These are phyloP conservation scores for Marasmius fiardii DNA, from an alignment of 1,284 basidiomycete genomes.

Conservation along the genomic window DNA sequence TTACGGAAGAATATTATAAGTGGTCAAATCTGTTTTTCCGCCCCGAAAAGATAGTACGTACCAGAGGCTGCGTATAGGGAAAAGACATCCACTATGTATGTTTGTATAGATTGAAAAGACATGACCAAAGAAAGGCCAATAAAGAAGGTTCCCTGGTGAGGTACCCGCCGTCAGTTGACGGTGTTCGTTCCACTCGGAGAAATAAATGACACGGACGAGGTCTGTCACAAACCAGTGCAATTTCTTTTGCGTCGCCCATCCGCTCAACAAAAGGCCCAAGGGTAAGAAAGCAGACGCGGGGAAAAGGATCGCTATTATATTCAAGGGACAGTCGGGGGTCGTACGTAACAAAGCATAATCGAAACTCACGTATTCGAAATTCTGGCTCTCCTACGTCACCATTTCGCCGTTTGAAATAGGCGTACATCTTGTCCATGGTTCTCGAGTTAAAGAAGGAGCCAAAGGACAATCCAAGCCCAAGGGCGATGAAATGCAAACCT, in stretches of 20 bases:
- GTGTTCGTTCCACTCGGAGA: not conserved
- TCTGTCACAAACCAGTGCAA: slow-evolving; percentile 68
- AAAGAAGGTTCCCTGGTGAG: slow-evolving; percentile 48
- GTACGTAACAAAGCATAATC: not conserved
- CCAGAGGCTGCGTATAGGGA: slow-evolving; percentile 63
- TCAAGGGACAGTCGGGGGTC: too few relatives aligned
- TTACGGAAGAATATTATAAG: too few relatives aligned
- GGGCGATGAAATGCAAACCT: slow-evolving; percentile 61
- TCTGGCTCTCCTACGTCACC: slow-evolving; percentile 57
- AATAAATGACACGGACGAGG: slow-evolving; percentile 39
- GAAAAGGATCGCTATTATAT: slow-evolving; percentile 50
- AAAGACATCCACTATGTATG: slow-evolving; percentile 66
- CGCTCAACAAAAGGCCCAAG: slow-evolving; percentile 55
- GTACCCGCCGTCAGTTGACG: not conserved
- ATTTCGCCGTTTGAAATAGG: slow-evolving; percentile 44
- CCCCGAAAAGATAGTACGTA: slow-evolving; percentile 22
- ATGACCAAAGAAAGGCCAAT: slow-evolving; percentile 54
- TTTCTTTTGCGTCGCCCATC: slow-evolving; percentile 53
- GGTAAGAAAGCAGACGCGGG: slow-evolving; percentile 51
- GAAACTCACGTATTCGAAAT: slow-evolving; percentile 41
- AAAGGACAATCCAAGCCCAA: slow-evolving; percentile 51
- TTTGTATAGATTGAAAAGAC: slow-evolving; percentile 56
- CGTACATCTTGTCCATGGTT: slow-evolving; percentile 53
- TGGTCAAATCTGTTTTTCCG: too few relatives aligned
- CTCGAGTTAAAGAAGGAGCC: slow-evolving; percentile 60